Evolutionary conservation across 1,284 basidiomycete species (phyloP), one percentile per base, ranked within the genome.

Genomic region (Singerocomus inundabilis): DNA sequence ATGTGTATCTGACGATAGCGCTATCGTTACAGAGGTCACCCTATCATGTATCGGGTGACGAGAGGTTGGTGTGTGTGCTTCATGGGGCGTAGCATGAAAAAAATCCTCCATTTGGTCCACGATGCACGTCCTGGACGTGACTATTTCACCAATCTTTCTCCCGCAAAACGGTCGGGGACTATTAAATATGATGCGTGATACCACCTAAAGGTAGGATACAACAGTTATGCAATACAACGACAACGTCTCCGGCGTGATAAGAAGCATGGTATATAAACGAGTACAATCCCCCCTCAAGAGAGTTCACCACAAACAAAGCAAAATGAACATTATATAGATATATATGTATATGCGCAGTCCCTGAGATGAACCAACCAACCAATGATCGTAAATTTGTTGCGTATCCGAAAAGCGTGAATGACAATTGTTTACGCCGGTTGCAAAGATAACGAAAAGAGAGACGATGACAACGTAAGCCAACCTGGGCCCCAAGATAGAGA

Each of bases 191-290:
- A 30, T 44, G 26, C 31, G 21, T 34, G 15, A 36, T 29, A 32
- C 30, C 46, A 44, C 39, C 43, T 32, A 54, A 24, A 5, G 12
- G 9, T 59, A 61, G 57, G 45, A 61, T 61, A 63, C 58, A 64
- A 43, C 51, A 54, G 25, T 13, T 45, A 56, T 49, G 57, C 63
- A 63, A 61, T 59, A 65, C 52, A 61, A 18, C 38, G 44, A 31
- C 41, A 52, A 38, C 25, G 45, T 16, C 7, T 46, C 52, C 43
- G 29, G 25, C 21, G 21, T 55, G 52, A 48, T 34, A 32, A 43
- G 34, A 61, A 45, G 38, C 44, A 42, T 26, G 59, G 57, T 58
- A 58, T 58, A 34, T 48, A 12, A 40, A 48, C 32, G 29, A 51
- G 33, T 25, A 35, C 4, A 28, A 40, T 59, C n/a, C n/a, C n/a